Evolutionary conservation across 768 basidiomycete genomes (phyloP).

Genomic region (Lactarius vividus): DNA sequence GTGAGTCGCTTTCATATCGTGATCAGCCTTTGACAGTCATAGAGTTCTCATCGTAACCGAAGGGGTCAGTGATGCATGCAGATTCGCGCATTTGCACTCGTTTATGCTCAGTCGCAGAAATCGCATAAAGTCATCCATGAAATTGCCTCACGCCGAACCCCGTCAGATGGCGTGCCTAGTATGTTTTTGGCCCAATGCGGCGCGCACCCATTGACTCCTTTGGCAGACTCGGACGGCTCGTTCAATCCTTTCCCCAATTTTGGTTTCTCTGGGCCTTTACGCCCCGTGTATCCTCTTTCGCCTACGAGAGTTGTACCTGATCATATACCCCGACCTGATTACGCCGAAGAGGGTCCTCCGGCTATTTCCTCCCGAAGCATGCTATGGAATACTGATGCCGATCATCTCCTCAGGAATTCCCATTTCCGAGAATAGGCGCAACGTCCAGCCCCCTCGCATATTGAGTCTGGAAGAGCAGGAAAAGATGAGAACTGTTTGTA

Average conservation of each 20-base stretch:
- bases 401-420: constrained; percentile 49
- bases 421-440: constrained; percentile 51
- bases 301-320: constrained; percentile 71
- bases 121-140: constrained; percentile 76
- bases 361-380: not conserved
- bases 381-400: constrained; percentile 20
- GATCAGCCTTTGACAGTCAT: constrained; percentile 23
- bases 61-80: constrained; percentile 33
- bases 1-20: constrained; percentile 48
- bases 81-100: constrained; percentile 17
- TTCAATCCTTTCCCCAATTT: constrained; percentile 79
- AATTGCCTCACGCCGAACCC: constrained; percentile 42
- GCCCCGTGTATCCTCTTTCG: constrained; percentile 88
- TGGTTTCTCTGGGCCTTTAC: constrained; percentile 73
- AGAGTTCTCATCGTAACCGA: not conserved
- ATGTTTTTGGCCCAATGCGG: not conserved
- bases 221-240: constrained; percentile 53
- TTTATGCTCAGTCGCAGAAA: constrained; percentile 51
- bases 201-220: constrained; percentile 6
- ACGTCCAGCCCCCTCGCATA: constrained; percentile 62
- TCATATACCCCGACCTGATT: constrained; percentile 86
- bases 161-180: constrained; percentile 33
- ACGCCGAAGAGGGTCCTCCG: constrained; percentile 64
- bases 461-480: constrained; percentile 74
- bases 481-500: constrained; percentile 84